A percentile compares a stretch with the other conserved stretches of the same genome.
Conservation (phyloP, 371 early-diverging fungal genomes). For the Smittium mucronatum region DNA sequence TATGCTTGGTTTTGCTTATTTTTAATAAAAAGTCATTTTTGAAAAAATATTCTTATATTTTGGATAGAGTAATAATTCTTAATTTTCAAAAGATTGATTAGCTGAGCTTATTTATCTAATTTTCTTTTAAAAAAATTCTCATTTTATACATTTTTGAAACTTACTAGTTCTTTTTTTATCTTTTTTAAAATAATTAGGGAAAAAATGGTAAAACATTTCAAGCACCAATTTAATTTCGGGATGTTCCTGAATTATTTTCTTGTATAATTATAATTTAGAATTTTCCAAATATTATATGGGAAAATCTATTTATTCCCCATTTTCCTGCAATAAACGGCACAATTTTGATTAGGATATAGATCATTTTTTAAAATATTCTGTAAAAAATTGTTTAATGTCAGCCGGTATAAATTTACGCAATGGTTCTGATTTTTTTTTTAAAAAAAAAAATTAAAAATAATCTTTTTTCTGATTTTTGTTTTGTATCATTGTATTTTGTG, state of each 20-base stretch:
- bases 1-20: not conserved
- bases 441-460: not conserved
- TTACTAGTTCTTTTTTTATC: not conserved
- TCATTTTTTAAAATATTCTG: not conserved
- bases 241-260: not conserved
- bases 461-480: not conserved
- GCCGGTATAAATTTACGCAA: not conserved
- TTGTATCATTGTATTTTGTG: not conserved
- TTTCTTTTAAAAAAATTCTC: not conserved
- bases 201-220: not conserved
- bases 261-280: not conserved
- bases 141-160: not conserved
- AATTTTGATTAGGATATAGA: not conserved
- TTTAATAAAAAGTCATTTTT: too few relatives aligned
- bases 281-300: not conserved
- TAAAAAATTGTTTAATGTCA: not conserved
- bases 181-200: not conserved
- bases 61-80: too few relatives aligned
- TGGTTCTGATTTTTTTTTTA: not conserved
- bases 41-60: too few relatives aligned
- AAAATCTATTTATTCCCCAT: not conserved
- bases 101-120: too few relatives aligned
- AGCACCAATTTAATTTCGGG: not conserved
- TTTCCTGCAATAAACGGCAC: not conserved
- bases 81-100: too few relatives aligned